Evolutionary conservation across 176 grass and related monocot genomes (phyloP).

Genomic region (Coix lacrymajobi): DNA sequence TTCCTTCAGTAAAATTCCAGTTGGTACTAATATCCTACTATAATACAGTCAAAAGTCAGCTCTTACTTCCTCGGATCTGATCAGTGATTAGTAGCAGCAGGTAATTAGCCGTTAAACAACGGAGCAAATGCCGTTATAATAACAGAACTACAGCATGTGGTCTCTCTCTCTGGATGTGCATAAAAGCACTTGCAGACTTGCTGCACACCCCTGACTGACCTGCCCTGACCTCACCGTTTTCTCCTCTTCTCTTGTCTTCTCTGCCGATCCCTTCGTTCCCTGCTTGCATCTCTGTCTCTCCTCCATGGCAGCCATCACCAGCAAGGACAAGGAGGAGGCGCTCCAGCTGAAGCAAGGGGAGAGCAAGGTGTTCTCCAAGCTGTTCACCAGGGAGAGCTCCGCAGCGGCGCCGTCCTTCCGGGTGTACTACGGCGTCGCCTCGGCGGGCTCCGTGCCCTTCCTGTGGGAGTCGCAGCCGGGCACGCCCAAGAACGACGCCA

Average conservation of each 20-base stretch:
- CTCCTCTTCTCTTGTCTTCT: not conserved
- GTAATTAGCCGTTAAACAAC: not conserved
- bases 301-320: constrained; percentile 1
- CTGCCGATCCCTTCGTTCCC: not conserved
- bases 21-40: not conserved
- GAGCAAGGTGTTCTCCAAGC: constrained; percentile 53
- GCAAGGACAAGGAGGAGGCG: constrained; percentile 18
- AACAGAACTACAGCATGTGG: not conserved
- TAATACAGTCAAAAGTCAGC: constrained; percentile 16
- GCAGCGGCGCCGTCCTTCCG: constrained; percentile 58
- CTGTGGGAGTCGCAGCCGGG: constrained; percentile 90
- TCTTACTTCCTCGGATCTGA: constrained; percentile 14
- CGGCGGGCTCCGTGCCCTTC: constrained; percentile 70
- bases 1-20: not conserved
- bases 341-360: constrained; percentile 47
- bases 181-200: constrained; percentile 16
- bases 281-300: not conserved
- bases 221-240: not conserved
- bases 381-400: constrained; percentile 51
- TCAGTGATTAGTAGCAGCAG: not conserved
- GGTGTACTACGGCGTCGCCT: constrained; percentile 78
- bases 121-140: not conserved
- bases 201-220: not conserved
- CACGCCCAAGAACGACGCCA: constrained; percentile 59
- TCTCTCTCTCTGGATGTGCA: not conserved